Conservation (phyloP, 495 filamentous ascomycete genomes). For the Symbiotaphrina buchneri region DNA sequence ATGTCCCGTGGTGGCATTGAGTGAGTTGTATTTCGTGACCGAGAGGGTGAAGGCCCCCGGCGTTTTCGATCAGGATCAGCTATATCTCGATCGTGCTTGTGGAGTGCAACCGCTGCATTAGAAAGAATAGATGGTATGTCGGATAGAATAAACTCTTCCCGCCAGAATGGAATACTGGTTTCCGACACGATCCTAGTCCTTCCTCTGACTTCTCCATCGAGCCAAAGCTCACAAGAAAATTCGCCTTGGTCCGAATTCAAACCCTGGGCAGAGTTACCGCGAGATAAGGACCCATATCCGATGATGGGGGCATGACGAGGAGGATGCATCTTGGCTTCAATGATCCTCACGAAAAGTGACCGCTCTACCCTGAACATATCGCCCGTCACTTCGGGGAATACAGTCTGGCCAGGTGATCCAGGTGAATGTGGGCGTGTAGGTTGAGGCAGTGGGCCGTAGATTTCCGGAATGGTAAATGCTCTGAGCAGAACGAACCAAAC, state of each 20-base stretch:
- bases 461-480: conserved; percentile 82
- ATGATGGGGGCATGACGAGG: conserved; percentile 7
- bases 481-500: conserved; percentile 91
- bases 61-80: too few species aligned
- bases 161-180: conserved; percentile 78
- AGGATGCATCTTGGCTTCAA: conserved; percentile 32
- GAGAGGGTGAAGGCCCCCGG: too few species aligned
- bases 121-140: conserved; percentile 3
- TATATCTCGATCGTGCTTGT: conserved; percentile 3
- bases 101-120: conserved; percentile 1
- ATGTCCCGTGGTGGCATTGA: not conserved
- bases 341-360: conserved; percentile 30
- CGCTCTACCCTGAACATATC: conserved; percentile 50
- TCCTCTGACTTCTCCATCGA: conserved; percentile 76
- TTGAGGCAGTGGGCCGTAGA: conserved; percentile 59
- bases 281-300: too few species aligned
- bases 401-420: too few species aligned
- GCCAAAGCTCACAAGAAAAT: conserved; percentile 77
- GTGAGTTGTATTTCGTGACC: conserved; percentile 6
- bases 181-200: conserved; percentile 66
- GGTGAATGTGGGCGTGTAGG: too few species aligned
- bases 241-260: conserved; percentile 9
- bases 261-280: too few species aligned
- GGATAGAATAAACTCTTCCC: conserved; percentile 39
- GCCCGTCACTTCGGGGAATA: too few species aligned